Conservation (phyloP, 805 yeast species). For the Scheffersomyces coipomensis region DNA sequence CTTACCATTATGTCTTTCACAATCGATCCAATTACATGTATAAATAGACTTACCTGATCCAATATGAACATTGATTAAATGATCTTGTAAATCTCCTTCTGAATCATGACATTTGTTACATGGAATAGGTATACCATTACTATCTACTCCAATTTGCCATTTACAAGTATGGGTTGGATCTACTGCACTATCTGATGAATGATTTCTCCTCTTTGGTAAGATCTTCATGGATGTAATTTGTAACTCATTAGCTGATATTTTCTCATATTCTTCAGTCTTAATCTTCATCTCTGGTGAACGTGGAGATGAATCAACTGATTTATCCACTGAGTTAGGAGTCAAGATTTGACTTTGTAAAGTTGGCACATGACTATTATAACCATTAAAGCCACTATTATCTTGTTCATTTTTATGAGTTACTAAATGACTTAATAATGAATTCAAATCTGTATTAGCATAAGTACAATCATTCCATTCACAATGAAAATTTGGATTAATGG, state of each 20-base stretch:
- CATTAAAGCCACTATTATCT: background rate
- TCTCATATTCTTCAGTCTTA: background rate
- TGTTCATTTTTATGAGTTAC: conserved; percentile 22
- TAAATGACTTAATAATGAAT: conserved; percentile 56
- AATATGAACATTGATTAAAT: conserved; percentile 66
- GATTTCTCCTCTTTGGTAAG: conserved; percentile 20
- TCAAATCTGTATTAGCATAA: conserved; percentile 51
- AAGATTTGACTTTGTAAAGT: background rate
- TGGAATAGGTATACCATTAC: conserved; percentile 25
- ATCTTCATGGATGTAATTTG: conserved; percentile 35
- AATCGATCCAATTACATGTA: conserved; percentile 74
- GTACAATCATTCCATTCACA: conserved; percentile 83
- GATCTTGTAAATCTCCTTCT: conserved; percentile 67
- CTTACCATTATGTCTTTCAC: conserved; percentile 58
- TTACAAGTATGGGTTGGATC: conserved; percentile 43
- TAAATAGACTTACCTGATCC: conserved; percentile 71
- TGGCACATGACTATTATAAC: conserved; percentile 1
- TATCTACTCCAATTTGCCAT: conserved; percentile 36
- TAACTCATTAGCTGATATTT: conserved; percentile 9
- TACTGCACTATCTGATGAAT: conserved; percentile 6
- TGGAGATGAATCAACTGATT: conserved; percentile 10
- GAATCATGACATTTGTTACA: conserved; percentile 54
- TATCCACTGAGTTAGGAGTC: background rate
- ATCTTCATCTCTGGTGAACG: background rate
- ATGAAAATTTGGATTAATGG: conserved; percentile 18